phyloP scores from a whole-genome alignment of 495 filamentous ascomycete genomes.

The Hypoxylon perforatum region DNA sequence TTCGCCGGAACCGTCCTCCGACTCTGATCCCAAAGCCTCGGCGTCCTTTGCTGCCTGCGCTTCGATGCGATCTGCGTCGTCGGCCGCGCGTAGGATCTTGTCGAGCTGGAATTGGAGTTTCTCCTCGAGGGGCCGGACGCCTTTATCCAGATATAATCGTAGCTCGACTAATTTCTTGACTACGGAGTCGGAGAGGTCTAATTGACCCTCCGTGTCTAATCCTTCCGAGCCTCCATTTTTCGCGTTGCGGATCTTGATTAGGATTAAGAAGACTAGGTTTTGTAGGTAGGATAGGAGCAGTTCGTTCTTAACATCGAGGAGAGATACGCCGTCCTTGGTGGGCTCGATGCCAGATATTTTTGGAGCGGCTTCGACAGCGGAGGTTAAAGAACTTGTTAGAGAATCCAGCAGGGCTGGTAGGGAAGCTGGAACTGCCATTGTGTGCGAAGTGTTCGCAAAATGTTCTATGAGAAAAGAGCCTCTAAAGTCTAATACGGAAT shows the following conservation, averaged over 20 bases:
- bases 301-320: slow-evolving; percentile 95
- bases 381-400: slow-evolving; percentile 70
- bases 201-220: slow-evolving; percentile 9
- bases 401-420: slow-evolving; percentile 70
- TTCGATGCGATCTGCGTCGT: slow-evolving; percentile 69
- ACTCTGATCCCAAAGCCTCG: slow-evolving; percentile 52
- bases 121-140: slow-evolving; percentile 87
- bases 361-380: slow-evolving; percentile 70
- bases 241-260: slow-evolving; percentile 79
- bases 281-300: slow-evolving; percentile 95
- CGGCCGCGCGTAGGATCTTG: slow-evolving; percentile 86
- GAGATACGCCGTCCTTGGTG: slow-evolving; percentile 87
- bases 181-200: slow-evolving; percentile 57
- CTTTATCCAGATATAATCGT: slow-evolving; percentile 88
- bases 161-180: slow-evolving; percentile 87
- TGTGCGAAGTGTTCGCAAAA: not conserved
- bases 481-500: not conserved
- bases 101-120: slow-evolving; percentile 89
- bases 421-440: slow-evolving; percentile 62
- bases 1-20: slow-evolving; percentile 49
- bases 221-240: slow-evolving; percentile 48
- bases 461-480: not conserved
- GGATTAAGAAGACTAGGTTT: slow-evolving; percentile 88
- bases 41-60: slow-evolving; percentile 48
- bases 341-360: slow-evolving; percentile 66